Base-by-base conservation (phyloP, 2,329 filamentous ascomycete genomes). In the Aureobasidium subglaciale region DNA sequence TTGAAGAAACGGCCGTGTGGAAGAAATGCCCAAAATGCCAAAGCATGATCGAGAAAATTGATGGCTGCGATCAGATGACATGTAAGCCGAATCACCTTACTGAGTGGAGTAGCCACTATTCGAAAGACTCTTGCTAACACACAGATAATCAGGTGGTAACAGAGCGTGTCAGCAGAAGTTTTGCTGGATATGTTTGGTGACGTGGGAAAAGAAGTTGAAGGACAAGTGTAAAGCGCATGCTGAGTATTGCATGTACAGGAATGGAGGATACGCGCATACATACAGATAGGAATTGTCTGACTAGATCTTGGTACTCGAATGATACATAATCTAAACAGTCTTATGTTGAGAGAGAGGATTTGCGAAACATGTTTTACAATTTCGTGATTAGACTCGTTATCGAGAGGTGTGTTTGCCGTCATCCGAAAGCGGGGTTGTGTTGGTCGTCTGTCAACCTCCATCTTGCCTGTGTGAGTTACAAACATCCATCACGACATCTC, bases 11-110 rank as follows among this genome's bases (percentile, higher is more conserved):
- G 42, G 15, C 32, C 4, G 18, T 43, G 4, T 42, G 18, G 25
- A 41, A 35, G n/a, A 41, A 41, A 27, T 55, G 38, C 29, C 40
- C 50, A 4, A 15, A 8, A 13, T 55, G 38, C 10, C 27, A 24
- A 61, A 62, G 40, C 9, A 5, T 35, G 11, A 53, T 57, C 25
- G 38, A 57, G 30, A 57, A 57, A 24, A 53, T 2, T 7, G 22
- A 24, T 15, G 72, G 72, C 6, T 75, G 73, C 57, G 71, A 75
- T 62, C 71, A 74, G 61, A 68, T 71, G 65, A 67, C 60, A 16
- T 70, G 67, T 66, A 59, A 59, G 41, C 42, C 20, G 18, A 41
- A 13, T 16, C n/a, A 20, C 5, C 16, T 13, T 5, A 13, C 18
- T 15, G 3, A n/a, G 10, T 20, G 10, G 4, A 30, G n/a, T 10